Percentiles rank a stretch among this genome's conserved stretches.
Conservation (phyloP, 2,329 filamentous ascomycete genomes). For the Esteya vermicola region DNA sequence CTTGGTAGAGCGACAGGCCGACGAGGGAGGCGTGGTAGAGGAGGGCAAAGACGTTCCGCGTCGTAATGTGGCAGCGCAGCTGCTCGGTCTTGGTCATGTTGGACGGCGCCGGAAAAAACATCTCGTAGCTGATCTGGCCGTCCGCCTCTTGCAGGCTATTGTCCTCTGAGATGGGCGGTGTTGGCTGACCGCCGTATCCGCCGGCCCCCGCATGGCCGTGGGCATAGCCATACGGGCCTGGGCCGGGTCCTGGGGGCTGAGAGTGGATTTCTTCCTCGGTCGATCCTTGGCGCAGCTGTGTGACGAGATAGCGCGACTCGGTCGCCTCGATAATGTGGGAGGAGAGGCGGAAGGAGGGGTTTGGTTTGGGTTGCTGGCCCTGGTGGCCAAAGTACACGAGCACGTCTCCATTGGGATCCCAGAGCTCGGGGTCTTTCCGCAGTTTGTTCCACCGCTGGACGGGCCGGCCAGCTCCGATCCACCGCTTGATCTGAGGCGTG, state of each 20-base stretch:
- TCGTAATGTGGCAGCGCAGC: conserved; percentile 47
- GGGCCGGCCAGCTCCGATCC: conserved; percentile 34
- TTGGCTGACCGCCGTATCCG: conserved; percentile 20
- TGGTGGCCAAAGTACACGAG: conserved; percentile 38
- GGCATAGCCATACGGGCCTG: conserved; percentile 6
- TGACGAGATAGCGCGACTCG: conserved; percentile 38
- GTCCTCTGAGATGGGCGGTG: conserved; percentile 30
- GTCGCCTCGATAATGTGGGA: conserved; percentile 45
- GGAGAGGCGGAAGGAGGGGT: conserved; percentile 41
- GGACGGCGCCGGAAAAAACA: conserved; percentile 46
- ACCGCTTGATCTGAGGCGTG: conserved; percentile 32
- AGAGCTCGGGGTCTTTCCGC: conserved; percentile 44
- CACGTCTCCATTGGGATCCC: conserved; percentile 47
- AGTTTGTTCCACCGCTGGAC: conserved; percentile 42
- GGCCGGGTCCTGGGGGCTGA: conserved; percentile 7
- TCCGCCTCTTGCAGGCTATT: conserved; percentile 28
- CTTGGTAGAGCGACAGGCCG: conserved; percentile 47
- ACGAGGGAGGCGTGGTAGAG: conserved; percentile 51
- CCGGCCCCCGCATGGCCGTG: conserved; percentile 2
- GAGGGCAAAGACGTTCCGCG: conserved; percentile 55
- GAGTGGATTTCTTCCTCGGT: conserved; percentile 30
- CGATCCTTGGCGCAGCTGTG: conserved; percentile 36
- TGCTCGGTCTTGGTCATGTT: conserved; percentile 32
- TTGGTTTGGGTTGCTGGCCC: conserved; percentile 27
- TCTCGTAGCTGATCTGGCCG: conserved; percentile 44